phyloP scores from a whole-genome alignment of 139 green algal genomes.

The Yamagishiella unicocca region DNA sequence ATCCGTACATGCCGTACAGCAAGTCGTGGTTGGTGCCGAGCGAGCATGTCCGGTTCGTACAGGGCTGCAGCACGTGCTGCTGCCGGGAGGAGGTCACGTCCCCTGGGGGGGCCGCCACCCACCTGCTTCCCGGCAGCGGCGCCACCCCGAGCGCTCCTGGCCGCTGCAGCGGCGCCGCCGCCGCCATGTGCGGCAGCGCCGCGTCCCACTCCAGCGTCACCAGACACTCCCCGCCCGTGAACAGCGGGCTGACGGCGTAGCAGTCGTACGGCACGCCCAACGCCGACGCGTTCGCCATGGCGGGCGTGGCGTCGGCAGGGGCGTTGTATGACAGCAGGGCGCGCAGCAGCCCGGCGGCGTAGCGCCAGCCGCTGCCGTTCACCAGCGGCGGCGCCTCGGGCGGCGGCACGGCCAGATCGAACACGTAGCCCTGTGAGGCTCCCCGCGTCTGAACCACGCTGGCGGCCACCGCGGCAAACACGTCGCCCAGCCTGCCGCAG shows the following conservation, averaged over 20 bases:
- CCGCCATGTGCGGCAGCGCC: not conserved
- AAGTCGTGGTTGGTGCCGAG: not conserved
- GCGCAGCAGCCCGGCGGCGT: not conserved
- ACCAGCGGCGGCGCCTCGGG: not conserved
- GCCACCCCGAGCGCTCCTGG: not conserved
- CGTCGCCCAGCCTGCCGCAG: slow-evolving; percentile 2
- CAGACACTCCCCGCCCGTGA: not conserved
- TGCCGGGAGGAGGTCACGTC: too few relatives aligned
- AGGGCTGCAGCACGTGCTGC: not conserved
- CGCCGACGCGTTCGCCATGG: not conserved
- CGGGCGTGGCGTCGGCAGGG: not conserved
- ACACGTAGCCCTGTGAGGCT: not conserved
- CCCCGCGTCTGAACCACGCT: slow-evolving; percentile 5
- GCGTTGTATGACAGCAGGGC: slow-evolving; percentile 5
- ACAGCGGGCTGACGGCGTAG: not conserved
- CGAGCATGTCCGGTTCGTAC: not conserved
- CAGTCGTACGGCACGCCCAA: not conserved
- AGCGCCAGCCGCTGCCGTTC: slow-evolving; percentile 17
- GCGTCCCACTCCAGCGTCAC: slow-evolving; percentile 20
- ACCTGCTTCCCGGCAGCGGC: slow-evolving; percentile 6
- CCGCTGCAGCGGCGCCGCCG: not conserved
- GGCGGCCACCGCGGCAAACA: not conserved
- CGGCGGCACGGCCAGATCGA: not conserved
- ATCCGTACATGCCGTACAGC: not conserved
- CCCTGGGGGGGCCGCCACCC: not conserved